Percentiles rank a stretch among this genome's conserved stretches.
These are phyloP conservation scores for Torulaspora microellipsoides DNA, from an alignment of 805 yeast genomes.

Conservation along the genomic window DNA sequence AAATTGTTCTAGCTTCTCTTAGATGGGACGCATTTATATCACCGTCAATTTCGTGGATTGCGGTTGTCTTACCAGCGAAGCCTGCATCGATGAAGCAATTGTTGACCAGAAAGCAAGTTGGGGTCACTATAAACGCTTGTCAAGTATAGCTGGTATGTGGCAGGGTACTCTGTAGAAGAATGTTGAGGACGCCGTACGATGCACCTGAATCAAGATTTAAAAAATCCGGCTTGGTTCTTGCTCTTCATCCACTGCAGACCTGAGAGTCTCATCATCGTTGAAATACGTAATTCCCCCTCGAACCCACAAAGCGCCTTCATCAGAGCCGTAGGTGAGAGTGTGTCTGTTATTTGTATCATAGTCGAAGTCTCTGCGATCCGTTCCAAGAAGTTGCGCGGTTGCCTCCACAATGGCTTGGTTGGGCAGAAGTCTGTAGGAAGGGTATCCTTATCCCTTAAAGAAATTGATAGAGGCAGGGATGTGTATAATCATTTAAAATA, in stretches of 20 bases:
- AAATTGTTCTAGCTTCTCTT: conserved; percentile 40
- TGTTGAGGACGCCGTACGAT: conserved; percentile 72
- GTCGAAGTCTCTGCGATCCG: conserved; percentile 44
- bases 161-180: conserved; percentile 58
- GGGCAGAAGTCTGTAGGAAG: conserved; percentile 62
- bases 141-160: conserved; percentile 58
- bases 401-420: conserved; percentile 53
- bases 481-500: conserved; percentile 19
- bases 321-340: conserved; percentile 83
- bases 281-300: conserved; percentile 51
- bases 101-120: conserved; percentile 80
- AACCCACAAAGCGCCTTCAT: conserved; percentile 69
- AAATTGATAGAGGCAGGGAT: conserved; percentile 44
- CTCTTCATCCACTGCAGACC: conserved; percentile 21
- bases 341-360: conserved; percentile 55
- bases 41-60: conserved; percentile 57
- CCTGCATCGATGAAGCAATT: conserved; percentile 77
- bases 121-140: conserved; percentile 71
- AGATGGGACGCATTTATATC: conserved; percentile 47
- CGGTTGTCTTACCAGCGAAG: conserved; percentile 60
- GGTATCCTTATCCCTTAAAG: conserved; percentile 86
- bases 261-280: conserved; percentile 38
- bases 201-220: conserved; percentile 83
- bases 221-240: conserved; percentile 44
- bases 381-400: conserved; percentile 41